Base-by-base conservation (phyloP, 2,329 filamentous ascomycete species). In the Aspergillus fischeri region DNA sequence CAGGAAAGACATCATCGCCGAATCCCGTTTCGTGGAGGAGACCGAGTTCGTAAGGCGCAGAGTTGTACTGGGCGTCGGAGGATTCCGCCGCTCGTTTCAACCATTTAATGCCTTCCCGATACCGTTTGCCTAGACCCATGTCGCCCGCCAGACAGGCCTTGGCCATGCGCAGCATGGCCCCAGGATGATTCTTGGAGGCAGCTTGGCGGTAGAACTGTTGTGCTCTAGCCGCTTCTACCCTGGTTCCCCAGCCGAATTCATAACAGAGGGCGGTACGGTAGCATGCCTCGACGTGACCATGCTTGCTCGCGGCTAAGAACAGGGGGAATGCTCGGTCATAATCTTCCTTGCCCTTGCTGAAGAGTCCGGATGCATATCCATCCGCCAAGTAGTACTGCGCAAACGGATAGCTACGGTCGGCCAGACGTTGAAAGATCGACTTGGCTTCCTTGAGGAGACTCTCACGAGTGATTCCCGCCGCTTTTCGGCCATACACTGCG, bases 321-420 rank as follows among this genome's bases (percentile, higher is more conserved):
- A 97, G 85, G 8, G 91, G 89, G 70, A 97, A 97, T 0, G 94
- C 92, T 44, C 90, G 87, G 70, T 92, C 91, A 71, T 95, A 89
- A 71, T 99, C 94, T 67, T 91, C 87, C 70, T 93, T 95, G 60
- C 91, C 91, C 74, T 97, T 97, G 77, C 86, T 96, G 76, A 99
- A 97, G 25, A 99, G 80, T 0, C 94, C 94, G 5, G 93, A 97
- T 2, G 92, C 91, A 71, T 91, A 96, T 1, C 94, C 94, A 71
- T 99, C 94, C 21, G 87, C 94, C 11, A 99, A 85, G 73, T 97
- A 97, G 77, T 99, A 99, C 73, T 99, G 94, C 3, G 94, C 94
- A 74, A 97, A 97, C 1, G 94, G 94, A 72, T 97, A 97, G 49
- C 91, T 91, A 57, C 86, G 87, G 75, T 92, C 93, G 20, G 92